These are phyloP conservation scores for Camellia granthamiana DNA, from an alignment of 148 eudicot species.

Conservation along the genomic window DNA sequence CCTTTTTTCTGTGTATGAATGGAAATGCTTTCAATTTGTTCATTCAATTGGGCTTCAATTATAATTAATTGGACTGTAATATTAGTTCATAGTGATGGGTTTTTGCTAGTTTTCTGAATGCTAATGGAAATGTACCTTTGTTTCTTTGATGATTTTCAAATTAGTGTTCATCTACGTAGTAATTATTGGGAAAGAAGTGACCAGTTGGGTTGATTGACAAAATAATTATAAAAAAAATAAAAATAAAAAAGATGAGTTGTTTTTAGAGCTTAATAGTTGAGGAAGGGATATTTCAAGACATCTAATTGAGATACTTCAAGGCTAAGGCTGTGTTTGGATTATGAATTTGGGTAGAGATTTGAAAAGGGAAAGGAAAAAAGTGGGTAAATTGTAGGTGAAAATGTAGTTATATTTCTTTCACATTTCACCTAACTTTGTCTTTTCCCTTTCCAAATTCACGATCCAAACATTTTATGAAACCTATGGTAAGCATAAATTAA, in stretches of 20 bases:
- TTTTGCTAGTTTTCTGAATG: neutral
- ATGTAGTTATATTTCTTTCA: too few species aligned
- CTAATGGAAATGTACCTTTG: neutral
- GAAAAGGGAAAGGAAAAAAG: too few species aligned
- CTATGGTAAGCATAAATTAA: neutral
- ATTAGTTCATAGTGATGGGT: neutral
- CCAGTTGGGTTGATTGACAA: neutral
- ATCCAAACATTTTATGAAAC: too few species aligned
- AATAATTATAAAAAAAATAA: neutral
- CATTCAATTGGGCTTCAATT: neutral
- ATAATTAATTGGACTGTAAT: neutral
- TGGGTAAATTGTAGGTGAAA: too few species aligned
- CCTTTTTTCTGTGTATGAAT: neutral
- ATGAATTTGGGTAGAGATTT: too few species aligned
- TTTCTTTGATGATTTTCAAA: neutral
- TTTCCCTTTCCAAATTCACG: too few species aligned
- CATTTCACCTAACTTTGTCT: too few species aligned
- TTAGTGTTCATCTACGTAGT: neutral
- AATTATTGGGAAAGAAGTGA: neutral
- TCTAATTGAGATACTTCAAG: neutral
- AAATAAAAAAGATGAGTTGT: neutral
- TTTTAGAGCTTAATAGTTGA: neutral
- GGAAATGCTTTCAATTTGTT: neutral
- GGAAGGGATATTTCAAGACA: neutral
- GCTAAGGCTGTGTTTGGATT: too few species aligned